phyloP scores from a whole-genome alignment of 2,329 filamentous ascomycete species.

The Aspergillus fumigatus region DNA sequence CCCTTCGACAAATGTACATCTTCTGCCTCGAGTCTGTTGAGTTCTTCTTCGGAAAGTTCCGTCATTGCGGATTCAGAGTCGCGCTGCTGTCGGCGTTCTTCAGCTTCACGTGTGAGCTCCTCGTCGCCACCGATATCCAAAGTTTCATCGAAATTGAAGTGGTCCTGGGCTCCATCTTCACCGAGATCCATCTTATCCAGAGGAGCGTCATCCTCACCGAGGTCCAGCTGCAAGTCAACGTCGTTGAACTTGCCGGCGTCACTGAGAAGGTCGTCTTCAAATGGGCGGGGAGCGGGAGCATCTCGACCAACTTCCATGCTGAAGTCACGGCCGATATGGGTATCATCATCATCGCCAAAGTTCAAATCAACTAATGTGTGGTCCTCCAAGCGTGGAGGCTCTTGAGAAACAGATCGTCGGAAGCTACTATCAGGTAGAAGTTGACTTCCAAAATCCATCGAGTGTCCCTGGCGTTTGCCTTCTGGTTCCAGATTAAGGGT shows the following conservation, averaged over 20 bases:
- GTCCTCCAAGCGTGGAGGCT: constrained; percentile 55
- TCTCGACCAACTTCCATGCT: constrained; percentile 91
- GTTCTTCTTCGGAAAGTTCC: constrained; percentile 62
- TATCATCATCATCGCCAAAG: constrained; percentile 54
- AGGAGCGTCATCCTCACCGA: constrained; percentile 44
- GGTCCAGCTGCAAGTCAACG: constrained; percentile 47
- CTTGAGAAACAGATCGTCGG: constrained; percentile 45
- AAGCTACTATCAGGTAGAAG: constrained; percentile 65
- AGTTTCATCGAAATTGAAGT: constrained; percentile 60
- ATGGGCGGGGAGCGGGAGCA: constrained; percentile 61
- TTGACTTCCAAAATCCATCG: constrained; percentile 64
- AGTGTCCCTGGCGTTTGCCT: constrained; percentile 31
- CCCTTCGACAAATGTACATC: constrained; percentile 8
- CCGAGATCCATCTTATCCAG: constrained; percentile 35
- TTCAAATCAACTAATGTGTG: constrained; percentile 72
- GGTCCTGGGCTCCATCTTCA: constrained; percentile 40
- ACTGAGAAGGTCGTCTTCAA: constrained; percentile 51
- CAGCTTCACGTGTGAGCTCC: constrained; percentile 50
- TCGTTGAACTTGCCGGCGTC: constrained; percentile 63
- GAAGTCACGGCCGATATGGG: constrained; percentile 61
- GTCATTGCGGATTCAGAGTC: constrained; percentile 68
- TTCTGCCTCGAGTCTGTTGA: constrained; percentile 40
- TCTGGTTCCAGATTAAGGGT: constrained; percentile 49
- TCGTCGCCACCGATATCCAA: constrained; percentile 47
- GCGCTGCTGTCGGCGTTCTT: constrained; percentile 48